Evolutionary conservation across 1,139 yeast genomes (phyloP).

Genomic region (Nakaseomyces delphensis): DNA sequence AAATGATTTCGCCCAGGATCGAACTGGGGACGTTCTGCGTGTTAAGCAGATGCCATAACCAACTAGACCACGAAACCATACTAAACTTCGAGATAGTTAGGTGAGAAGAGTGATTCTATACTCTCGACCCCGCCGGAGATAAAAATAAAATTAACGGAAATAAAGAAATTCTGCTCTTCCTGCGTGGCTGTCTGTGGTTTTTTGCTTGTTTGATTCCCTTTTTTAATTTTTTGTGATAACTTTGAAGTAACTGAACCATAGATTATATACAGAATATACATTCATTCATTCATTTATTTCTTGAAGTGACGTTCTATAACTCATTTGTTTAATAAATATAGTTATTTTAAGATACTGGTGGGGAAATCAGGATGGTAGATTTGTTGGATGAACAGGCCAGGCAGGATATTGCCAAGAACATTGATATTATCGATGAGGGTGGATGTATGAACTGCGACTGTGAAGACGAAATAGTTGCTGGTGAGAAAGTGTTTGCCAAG

Average conservation of each 20-base stretch:
- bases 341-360: too few relatives aligned
- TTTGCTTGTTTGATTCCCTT: too few relatives aligned
- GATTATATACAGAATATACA: too few relatives aligned
- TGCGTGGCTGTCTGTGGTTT: too few relatives aligned
- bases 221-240: neutral
- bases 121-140: too few relatives aligned
- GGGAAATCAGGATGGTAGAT: neutral
- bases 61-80: slow-evolving; percentile 85
- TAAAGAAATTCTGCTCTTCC: too few relatives aligned
- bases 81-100: too few relatives aligned
- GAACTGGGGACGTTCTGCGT: slow-evolving; percentile 99
- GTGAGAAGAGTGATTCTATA: too few relatives aligned
- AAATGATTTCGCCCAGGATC: slow-evolving; percentile 97
- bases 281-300: too few relatives aligned
- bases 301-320: too few relatives aligned
- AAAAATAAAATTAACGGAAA: neutral
- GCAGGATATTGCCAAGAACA: slow-evolving; percentile 10
- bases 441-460: slow-evolving; percentile 13
- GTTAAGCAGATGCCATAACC: slow-evolving; percentile 99
- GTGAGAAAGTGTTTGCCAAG: slow-evolving; percentile 20
- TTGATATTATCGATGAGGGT: slow-evolving; percentile 8
- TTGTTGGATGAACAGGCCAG: slow-evolving; percentile 4
- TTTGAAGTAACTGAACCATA: too few relatives aligned
- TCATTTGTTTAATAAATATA: too few relatives aligned
- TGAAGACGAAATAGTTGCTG: slow-evolving; percentile 16